These are phyloP conservation scores for Rhizophora apiculata DNA, from an alignment of 345 rosid species.

Conservation along the genomic window DNA sequence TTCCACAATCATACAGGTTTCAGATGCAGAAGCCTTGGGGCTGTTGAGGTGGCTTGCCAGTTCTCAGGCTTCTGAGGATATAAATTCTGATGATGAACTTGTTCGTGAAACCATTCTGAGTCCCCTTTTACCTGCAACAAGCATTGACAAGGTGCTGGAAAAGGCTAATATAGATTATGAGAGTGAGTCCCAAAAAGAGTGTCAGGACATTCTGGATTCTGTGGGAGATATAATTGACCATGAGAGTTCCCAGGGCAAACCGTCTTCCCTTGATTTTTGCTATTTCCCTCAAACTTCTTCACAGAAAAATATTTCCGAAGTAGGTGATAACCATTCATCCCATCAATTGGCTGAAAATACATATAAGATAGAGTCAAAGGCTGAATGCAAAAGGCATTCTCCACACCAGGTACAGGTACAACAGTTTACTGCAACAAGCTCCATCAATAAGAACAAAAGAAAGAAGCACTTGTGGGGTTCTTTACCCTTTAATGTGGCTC, in stretches of 20 bases:
- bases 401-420: constrained; percentile 25
- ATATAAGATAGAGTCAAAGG: constrained; percentile 35
- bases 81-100: constrained; percentile 95
- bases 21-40: constrained; percentile 67
- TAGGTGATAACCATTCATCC: constrained; percentile 35
- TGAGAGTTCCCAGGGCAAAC: constrained; percentile 42
- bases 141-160: constrained; percentile 66
- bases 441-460: constrained; percentile 34
- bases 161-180: constrained; percentile 72
- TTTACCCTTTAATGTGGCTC: constrained; percentile 46
- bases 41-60: constrained; percentile 90
- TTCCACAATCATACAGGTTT: constrained; percentile 31
- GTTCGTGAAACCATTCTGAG: constrained; percentile 69
- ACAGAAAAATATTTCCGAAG: constrained; percentile 39
- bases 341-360: constrained; percentile 38
- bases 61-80: constrained; percentile 85
- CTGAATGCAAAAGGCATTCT: constrained; percentile 31
- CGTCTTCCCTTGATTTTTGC: constrained; percentile 25
- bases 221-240: constrained; percentile 46
- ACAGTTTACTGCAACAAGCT: constrained; percentile 25
- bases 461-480: constrained; percentile 58
- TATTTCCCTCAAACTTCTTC: constrained; percentile 31
- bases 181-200: constrained; percentile 84
- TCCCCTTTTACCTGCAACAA: constrained; percentile 68
- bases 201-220: constrained; percentile 96